Percentiles rank a stretch among this genome's conserved stretches.
Evolutionary conservation across 2,329 filamentous ascomycete genomes (phyloP).

Genomic region (Pseudogymnoascus sp.): DNA sequence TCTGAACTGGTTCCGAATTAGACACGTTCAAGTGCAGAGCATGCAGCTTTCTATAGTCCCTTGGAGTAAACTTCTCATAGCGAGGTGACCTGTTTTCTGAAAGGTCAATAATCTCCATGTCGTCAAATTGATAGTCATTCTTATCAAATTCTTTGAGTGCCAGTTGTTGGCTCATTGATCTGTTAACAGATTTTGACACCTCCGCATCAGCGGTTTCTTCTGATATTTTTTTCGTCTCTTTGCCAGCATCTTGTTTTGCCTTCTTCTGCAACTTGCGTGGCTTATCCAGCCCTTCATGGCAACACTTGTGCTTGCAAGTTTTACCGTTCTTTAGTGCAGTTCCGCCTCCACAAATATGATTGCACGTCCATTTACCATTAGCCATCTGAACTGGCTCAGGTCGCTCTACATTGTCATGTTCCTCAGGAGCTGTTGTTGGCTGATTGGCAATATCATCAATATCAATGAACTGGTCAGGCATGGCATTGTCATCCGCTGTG

Average conservation of each 20-base stretch:
- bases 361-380: constrained; percentile 70
- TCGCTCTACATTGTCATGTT: constrained; percentile 12
- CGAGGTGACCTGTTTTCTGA: constrained; percentile 17
- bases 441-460: constrained; percentile 50
- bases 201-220: background rate
- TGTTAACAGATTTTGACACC: background rate
- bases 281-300: constrained; percentile 63
- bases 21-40: constrained; percentile 28
- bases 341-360: constrained; percentile 54
- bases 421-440: background rate
- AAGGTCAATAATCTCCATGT: constrained; percentile 29
- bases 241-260: background rate
- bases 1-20: constrained; percentile 20
- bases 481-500: constrained; percentile 16
- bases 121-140: constrained; percentile 3
- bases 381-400: constrained; percentile 46
- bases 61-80: constrained; percentile 22
- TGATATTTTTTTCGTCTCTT: background rate
- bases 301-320: constrained; percentile 66
- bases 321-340: constrained; percentile 35
- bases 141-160: background rate
- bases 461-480: constrained; percentile 43
- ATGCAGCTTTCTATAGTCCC: constrained; percentile 27
- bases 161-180: background rate
- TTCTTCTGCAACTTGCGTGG: constrained; percentile 32